A percentile compares a stretch with the other conserved stretches of the same genome.
Evolutionary conservation across 257 asterid species (phyloP).

Genomic region (Paraleonurus japonicus): DNA sequence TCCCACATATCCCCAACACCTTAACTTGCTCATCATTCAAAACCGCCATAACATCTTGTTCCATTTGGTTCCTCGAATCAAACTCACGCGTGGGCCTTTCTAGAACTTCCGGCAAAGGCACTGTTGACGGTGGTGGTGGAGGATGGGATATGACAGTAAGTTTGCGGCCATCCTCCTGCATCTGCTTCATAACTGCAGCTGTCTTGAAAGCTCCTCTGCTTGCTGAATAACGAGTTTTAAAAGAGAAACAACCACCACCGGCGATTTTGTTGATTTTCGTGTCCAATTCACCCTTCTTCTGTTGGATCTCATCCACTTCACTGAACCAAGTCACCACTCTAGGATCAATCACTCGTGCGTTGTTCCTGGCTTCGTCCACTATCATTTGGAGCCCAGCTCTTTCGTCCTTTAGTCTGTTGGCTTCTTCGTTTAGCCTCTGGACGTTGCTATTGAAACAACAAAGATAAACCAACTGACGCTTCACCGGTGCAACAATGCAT

Average conservation of each 20-base stretch:
- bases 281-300: not conserved
- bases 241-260: not conserved
- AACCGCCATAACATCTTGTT: not conserved
- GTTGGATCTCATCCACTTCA: not conserved
- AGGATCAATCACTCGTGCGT: not conserved
- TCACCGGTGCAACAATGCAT: too few relatives aligned
- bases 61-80: not conserved
- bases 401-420: not conserved
- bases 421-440: not conserved
- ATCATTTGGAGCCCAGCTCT: not conserved
- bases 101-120: not conserved
- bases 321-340: not conserved
- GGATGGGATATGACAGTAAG: not conserved
- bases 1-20: slow-evolving; percentile 12
- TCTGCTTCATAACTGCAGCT: not conserved
- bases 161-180: not conserved
- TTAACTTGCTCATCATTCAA: not conserved
- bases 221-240: not conserved
- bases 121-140: not conserved
- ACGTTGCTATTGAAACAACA: not conserved
- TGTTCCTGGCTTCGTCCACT: not conserved
- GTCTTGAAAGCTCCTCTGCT: not conserved
- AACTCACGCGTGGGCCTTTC: not conserved
- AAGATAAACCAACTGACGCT: not conserved
- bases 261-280: not conserved